Evolutionary conservation across 208 protist genomes (phyloP), one percentile per base, ranked within the genome.

Genomic region (Cochliopodium minus): DNA sequence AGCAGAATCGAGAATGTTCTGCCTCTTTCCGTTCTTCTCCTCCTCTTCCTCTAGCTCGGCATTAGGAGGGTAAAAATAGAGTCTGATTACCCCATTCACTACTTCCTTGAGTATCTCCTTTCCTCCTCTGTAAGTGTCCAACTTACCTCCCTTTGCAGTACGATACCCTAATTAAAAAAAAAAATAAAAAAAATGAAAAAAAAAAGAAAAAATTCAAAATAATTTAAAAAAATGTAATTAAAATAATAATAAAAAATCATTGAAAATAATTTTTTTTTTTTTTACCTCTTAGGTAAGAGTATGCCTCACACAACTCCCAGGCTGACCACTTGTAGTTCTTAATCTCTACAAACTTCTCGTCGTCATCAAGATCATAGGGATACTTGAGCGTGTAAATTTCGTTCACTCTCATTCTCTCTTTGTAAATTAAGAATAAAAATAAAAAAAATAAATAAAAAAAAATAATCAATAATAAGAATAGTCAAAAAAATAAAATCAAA

Each of bases 241-340:
- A n/a, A n/a, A n/a, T n/a, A n/a, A n/a, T n/a, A n/a, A n/a, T n/a
- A n/a, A n/a, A n/a, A n/a, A n/a, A n/a, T n/a, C n/a, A n/a, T n/a
- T n/a, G n/a, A n/a, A n/a, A n/a, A n/a, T n/a, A n/a, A n/a, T n/a
- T n/a, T n/a, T n/a, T n/a, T n/a, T n/a, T n/a, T n/a, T n/a, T n/a
- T n/a, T n/a, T n/a, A n/a, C n/a, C 76, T 15, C 76, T 72, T 65
- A 89, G 90, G 40, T 65, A 53, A 15, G 86, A 84, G 64, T 86
- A 90, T n/a, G 83, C 82, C 40, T 92, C 85, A 60, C 84, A 92
- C 13, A 92, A 32, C 25, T 80, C 74, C 40, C 77, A 90, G 17
- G 85, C 64, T 15, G 71, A 78, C 86, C 88, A 94, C 48, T 53
- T 65, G 23, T 51, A 33, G 6, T 43, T 15, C n/a, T n/a, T n/a